phyloP scores from a whole-genome alignment of 108 stramenopile species.

The Cyclotella choctawhatcheeana region DNA sequence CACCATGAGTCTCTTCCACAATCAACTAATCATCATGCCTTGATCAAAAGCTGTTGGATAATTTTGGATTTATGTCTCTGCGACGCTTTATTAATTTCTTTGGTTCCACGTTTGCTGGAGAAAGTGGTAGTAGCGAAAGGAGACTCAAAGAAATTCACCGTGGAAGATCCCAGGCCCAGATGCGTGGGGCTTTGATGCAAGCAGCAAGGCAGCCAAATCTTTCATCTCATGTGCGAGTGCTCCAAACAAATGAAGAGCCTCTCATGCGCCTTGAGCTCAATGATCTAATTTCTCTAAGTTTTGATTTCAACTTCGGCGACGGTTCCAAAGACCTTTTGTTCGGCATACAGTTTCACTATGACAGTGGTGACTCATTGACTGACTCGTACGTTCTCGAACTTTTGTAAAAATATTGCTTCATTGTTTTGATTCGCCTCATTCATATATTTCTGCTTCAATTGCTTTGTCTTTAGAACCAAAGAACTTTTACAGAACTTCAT shows the following conservation, averaged over 20 bases:
- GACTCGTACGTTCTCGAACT: not conserved
- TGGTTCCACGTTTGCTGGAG: not conserved
- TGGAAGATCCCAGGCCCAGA: not conserved
- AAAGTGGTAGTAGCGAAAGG: not conserved
- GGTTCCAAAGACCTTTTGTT: slow-evolving; percentile 34
- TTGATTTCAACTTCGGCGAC: slow-evolving; percentile 40
- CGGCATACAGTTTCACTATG: slow-evolving; percentile 19
- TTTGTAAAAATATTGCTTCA: not conserved
- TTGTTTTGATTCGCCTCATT: not conserved
- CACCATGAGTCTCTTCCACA: not conserved
- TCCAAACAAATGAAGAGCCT: slow-evolving; percentile 9
- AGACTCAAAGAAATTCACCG: not conserved
- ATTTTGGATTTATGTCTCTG: slow-evolving; percentile 12
- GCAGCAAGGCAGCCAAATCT: not conserved
- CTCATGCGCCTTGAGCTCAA: slow-evolving; percentile 10
- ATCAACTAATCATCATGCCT: not conserved
- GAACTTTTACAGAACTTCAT: not conserved
- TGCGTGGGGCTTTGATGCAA: not conserved
- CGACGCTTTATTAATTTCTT: slow-evolving; percentile 17
- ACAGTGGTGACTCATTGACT: slow-evolving; percentile 7
- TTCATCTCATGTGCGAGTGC: not conserved
- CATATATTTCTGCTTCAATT: not conserved
- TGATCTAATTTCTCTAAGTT: slow-evolving; percentile 5
- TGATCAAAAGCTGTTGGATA: slow-evolving; percentile 23
- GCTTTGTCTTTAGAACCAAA: not conserved